A percentile compares a stretch with the other conserved stretches of the same genome.
Conservation (phyloP, 805 yeast genomes). For the Monosporozyma servazzii region DNA sequence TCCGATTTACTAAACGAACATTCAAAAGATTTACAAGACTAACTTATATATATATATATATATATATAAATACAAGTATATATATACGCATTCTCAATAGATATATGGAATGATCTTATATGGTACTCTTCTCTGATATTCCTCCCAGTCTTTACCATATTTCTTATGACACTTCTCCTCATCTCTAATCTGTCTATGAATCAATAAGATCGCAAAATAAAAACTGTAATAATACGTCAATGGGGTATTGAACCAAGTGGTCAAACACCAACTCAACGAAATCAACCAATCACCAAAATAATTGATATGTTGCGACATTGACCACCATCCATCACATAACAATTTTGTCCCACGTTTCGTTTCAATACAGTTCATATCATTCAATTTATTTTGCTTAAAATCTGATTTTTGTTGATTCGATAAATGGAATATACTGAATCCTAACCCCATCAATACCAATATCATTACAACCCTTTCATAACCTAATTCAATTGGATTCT, state of each 20-base stretch:
- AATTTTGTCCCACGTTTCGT: constrained; percentile 74
- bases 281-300: constrained; percentile 93
- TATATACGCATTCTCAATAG: constrained; percentile 36
- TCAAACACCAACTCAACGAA: constrained; percentile 85
- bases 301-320: constrained; percentile 81
- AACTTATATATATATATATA: constrained; percentile 1
- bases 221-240: constrained; percentile 80
- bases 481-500: constrained; percentile 40
- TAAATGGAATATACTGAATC: constrained; percentile 75
- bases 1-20: constrained; percentile 51
- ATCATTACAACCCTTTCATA: constrained; percentile 29
- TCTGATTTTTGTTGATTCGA: constrained; percentile 78
- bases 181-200: constrained; percentile 87
- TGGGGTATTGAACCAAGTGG: constrained; percentile 74
- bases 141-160: constrained; percentile 80
- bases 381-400: constrained; percentile 70
- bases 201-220: constrained; percentile 70
- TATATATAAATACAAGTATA: constrained; percentile 1
- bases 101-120: constrained; percentile 85
- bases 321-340: constrained; percentile 95
- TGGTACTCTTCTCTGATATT: constrained; percentile 74
- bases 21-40: constrained; percentile 53
- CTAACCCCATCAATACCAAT: constrained; percentile 42
- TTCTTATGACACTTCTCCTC: constrained; percentile 82
- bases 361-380: constrained; percentile 57